Percentiles rank a stretch among this genome's conserved stretches.
Conservation (phyloP, 2,329 filamentous ascomycete species). For the Colletotrichum sp. region DNA sequence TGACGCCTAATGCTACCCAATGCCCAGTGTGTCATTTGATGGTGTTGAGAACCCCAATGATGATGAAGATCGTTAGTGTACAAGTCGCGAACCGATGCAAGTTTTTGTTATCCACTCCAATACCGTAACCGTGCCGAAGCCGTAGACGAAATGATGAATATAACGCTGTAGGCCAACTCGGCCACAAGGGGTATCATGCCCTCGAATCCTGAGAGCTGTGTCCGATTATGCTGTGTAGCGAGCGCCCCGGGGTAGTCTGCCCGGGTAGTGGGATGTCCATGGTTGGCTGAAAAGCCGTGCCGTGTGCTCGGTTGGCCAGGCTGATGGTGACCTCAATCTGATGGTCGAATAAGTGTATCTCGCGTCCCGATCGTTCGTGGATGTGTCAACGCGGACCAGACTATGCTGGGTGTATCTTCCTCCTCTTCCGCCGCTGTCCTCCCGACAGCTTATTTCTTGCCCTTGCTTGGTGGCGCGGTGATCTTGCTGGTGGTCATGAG, state of each 20-base stretch:
- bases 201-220: slow-evolving; percentile 12
- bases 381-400: background rate
- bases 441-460: slow-evolving; percentile 52
- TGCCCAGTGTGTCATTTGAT: slow-evolving; percentile 16
- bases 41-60: slow-evolving; percentile 16
- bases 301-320: background rate
- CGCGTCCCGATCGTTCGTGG: background rate
- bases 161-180: slow-evolving; percentile 19
- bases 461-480: slow-evolving; percentile 59
- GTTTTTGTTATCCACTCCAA: slow-evolving; percentile 18
- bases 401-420: background rate
- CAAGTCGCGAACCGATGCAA: slow-evolving; percentile 20
- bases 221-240: slow-evolving; percentile 16
- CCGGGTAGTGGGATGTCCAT: background rate
- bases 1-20: slow-evolving; percentile 18
- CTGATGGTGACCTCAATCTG: background rate
- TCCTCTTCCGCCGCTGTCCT: background rate
- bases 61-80: slow-evolving; percentile 19
- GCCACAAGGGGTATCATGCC: slow-evolving; percentile 21
- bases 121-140: slow-evolving; percentile 20
- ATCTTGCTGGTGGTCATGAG: slow-evolving; percentile 87
- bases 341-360: background rate
- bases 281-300: background rate
- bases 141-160: slow-evolving; percentile 16
- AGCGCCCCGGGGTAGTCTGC: background rate